These are phyloP conservation scores for Dendrocalamus sinicus DNA, from an alignment of 176 grass and related monocot genomes.

Conservation along the genomic window DNA sequence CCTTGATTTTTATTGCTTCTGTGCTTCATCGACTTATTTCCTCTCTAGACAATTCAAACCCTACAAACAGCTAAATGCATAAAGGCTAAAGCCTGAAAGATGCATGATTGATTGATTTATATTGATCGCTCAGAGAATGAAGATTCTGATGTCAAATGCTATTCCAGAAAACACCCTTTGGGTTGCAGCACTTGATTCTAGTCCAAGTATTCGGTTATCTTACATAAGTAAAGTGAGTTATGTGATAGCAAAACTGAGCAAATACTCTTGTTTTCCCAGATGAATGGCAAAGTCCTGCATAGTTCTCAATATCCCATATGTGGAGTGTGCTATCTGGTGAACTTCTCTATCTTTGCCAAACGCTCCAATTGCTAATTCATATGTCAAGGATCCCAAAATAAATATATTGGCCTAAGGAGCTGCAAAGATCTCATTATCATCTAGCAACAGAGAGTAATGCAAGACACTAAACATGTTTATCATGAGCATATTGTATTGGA, in stretches of 20 bases:
- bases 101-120: no score
- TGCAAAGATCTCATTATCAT: no score
- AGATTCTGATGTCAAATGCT: background rate
- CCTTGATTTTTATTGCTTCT: background rate
- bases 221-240: background rate
- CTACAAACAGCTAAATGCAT: background rate
- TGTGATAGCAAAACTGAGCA: background rate
- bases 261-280: background rate
- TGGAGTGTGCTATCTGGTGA: background rate
- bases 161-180: constrained; percentile 3
- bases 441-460: no score
- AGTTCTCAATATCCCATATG: background rate
- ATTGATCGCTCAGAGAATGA: background rate
- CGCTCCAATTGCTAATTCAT: background rate
- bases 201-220: background rate
- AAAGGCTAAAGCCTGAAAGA: background rate
- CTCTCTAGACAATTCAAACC: background rate
- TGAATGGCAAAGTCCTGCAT: background rate
- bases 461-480: no score
- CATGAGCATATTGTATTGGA: no score
- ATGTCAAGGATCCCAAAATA: background rate
- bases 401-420: no score
- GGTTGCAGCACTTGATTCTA: background rate
- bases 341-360: background rate
- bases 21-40: background rate